A percentile compares a stretch with the other conserved stretches of the same genome.
phyloP scores from a whole-genome alignment of 1,284 basidiomycete genomes.

The Bjerkandera adusta region DNA sequence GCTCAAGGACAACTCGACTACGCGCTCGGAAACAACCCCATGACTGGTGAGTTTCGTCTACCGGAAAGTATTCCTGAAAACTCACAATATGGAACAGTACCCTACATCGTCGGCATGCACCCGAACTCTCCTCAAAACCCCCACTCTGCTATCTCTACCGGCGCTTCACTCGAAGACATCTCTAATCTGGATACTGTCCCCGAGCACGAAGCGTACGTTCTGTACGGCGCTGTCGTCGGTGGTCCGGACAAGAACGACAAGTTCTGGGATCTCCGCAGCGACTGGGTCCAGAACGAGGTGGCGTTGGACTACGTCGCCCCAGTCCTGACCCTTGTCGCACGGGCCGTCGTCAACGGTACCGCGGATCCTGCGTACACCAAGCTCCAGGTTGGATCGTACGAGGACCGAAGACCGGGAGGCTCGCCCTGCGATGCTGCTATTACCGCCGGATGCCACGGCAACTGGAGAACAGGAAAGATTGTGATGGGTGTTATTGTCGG shows the following conservation, averaged over 20 bases:
- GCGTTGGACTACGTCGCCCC: conserved; percentile 87
- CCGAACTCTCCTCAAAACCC: conserved; percentile 90
- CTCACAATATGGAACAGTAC: conserved; percentile 37
- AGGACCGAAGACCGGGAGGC: conserved; percentile 59
- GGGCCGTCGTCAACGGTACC: conserved; percentile 62
- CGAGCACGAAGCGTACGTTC: conserved; percentile 63
- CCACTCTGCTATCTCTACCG: conserved; percentile 84
- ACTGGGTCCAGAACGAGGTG: conserved; percentile 80
- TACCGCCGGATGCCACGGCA: conserved; percentile 46
- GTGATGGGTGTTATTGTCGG: conserved; percentile 69
- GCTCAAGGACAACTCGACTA: conserved; percentile 81
- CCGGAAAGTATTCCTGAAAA: background rate
- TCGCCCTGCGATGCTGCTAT: conserved; percentile 76
- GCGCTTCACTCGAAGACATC: conserved; percentile 61
- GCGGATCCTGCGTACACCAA: conserved; percentile 80
- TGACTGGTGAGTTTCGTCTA: conserved; percentile 53
- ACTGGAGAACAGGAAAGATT: conserved; percentile 56
- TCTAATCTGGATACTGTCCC: conserved; percentile 73
- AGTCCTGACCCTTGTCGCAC: conserved; percentile 78
- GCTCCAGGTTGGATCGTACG: conserved; percentile 66
- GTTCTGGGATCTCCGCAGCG: conserved; percentile 83
- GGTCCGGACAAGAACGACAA: conserved; percentile 78
- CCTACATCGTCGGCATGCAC: conserved; percentile 83
- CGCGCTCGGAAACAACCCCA: conserved; percentile 82
- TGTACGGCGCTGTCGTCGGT: conserved; percentile 88